Evolutionary conservation across 495 filamentous ascomycete genomes (phyloP).

Genomic region (Penicillium flavigenum): DNA sequence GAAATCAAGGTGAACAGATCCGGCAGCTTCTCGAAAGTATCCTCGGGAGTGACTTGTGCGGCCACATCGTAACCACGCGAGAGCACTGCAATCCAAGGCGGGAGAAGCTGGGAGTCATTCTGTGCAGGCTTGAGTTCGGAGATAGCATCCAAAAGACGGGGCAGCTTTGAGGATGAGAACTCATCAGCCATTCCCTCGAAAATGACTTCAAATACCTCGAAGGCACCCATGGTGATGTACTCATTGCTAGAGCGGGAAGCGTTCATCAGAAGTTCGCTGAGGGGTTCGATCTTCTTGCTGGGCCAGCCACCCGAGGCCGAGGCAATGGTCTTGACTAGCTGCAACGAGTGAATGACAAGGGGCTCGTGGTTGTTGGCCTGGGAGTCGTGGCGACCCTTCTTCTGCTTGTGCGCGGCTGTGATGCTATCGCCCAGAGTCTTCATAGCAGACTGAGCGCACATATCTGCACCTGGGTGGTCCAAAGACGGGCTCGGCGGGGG

Average conservation of each 20-base stretch:
- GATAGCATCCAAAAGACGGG: constrained; percentile 81
- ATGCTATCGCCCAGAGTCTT: constrained; percentile 70
- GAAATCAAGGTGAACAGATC: constrained; percentile 75
- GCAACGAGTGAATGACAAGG: constrained; percentile 82
- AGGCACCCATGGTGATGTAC: constrained; percentile 91
- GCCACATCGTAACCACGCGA: constrained; percentile 93
- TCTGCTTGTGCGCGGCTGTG: constrained; percentile 60
- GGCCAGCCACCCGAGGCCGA: constrained; percentile 90
- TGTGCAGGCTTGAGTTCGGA: constrained; percentile 83
- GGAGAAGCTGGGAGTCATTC: constrained; percentile 88
- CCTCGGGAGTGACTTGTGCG: constrained; percentile 76
- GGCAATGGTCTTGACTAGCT: constrained; percentile 85
- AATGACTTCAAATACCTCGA: constrained; percentile 95
- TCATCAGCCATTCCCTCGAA: constrained; percentile 88
- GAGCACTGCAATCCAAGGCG: constrained; percentile 93
- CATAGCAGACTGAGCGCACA: constrained; percentile 90
- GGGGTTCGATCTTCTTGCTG: constrained; percentile 87
- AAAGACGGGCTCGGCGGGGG: constrained; percentile 85
- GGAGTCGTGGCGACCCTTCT: constrained; percentile 56
- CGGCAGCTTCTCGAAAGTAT: constrained; percentile 85
- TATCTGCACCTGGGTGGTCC: constrained; percentile 90
- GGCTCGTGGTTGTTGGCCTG: constrained; percentile 66
- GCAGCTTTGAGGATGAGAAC: constrained; percentile 81
- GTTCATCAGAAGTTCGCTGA: constrained; percentile 84
- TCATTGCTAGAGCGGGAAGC: constrained; percentile 88